phyloP scores from a whole-genome alignment of 1,284 basidiomycete species.

The Neotropicomus parvogracilis region DNA sequence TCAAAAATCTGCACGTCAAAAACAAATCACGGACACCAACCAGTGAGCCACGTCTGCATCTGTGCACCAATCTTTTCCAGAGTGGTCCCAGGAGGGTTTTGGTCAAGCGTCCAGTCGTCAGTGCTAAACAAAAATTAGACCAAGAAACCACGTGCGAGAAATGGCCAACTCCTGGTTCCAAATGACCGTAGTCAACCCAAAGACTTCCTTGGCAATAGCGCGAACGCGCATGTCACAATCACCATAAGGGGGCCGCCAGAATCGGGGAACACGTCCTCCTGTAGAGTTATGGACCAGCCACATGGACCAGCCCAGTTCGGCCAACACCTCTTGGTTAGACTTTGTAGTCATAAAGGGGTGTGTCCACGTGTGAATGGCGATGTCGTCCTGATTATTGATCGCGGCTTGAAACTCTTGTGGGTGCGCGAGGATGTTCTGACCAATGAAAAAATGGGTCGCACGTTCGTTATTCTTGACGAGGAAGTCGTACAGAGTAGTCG shows the following conservation, averaged over 20 bases:
- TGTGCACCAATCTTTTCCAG: conserved; percentile 40
- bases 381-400: conserved; percentile 54
- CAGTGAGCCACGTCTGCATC: conserved; percentile 56
- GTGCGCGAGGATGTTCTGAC: conserved; percentile 61
- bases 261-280: conserved; percentile 66
- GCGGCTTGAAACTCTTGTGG: conserved; percentile 52
- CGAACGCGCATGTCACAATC: conserved; percentile 72
- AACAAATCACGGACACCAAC: conserved; percentile 29
- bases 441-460: conserved; percentile 84
- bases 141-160: neutral
- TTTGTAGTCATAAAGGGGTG: conserved; percentile 81
- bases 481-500: conserved; percentile 47
- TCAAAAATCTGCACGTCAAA: conserved; percentile 9
- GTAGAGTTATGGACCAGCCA: conserved; percentile 79
- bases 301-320: conserved; percentile 81
- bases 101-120: conserved; percentile 59
- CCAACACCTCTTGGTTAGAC: conserved; percentile 65
- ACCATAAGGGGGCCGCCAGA: conserved; percentile 78
- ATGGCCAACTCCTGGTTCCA: conserved; percentile 75
- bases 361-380: conserved; percentile 79
- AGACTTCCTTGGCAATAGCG: conserved; percentile 70
- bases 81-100: conserved; percentile 39
- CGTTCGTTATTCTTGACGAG: conserved; percentile 55
- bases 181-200: conserved; percentile 65
- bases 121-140: conserved; percentile 43